Evolutionary conservation across 768 basidiomycete genomes (phyloP), one percentile per base, ranked within the genome.

Genomic region (Collybiopsis luxurians): DNA sequence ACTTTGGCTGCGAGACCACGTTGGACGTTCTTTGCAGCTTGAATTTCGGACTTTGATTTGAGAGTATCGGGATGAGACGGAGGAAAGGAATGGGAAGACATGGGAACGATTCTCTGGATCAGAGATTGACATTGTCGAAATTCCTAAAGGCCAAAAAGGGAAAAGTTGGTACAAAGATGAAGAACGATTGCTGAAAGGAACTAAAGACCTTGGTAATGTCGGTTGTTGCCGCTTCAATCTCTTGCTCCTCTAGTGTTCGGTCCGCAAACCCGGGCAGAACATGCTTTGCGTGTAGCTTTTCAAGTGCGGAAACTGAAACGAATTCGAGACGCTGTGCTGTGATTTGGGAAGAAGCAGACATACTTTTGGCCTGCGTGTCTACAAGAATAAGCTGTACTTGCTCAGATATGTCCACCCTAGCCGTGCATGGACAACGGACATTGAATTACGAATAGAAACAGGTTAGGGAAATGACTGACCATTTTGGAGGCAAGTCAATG

Each of bases 201-300:
- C 72, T 39, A 74, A 34, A 61, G 67, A 93, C 95, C 64, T 87
- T 82, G 46, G 96, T 99, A 71, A 99, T 92, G 64, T 91, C 87
- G 38, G 80, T 83, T 3, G 95, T 95, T 48, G 89, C 78, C 21
- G 79, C 71, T 67, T 97, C 91, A 59, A 99, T 99, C 69, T 98
- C 95, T 59, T 86, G 82, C 73, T 98, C 96, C 74, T 99, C 96
- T 3, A 86, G 86, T 2, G 90, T 79, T 52, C 97, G 89, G 81
- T 99, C 97, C 68, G 93, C 83, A 70, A 99, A 99, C 0, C 95
- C 96, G 61, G 97, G 97, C 5, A 99, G 82, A 56, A 89, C 89
- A 70, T 97, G 95, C 69, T 92, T 97, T 61, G 96, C 92, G 63
- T 99, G 96, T 4, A 99, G 84, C 70, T 91, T 97, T 71, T 98